Evolutionary conservation across 768 basidiomycete species (phyloP).

Genomic region (Cubamyces lactineus): DNA sequence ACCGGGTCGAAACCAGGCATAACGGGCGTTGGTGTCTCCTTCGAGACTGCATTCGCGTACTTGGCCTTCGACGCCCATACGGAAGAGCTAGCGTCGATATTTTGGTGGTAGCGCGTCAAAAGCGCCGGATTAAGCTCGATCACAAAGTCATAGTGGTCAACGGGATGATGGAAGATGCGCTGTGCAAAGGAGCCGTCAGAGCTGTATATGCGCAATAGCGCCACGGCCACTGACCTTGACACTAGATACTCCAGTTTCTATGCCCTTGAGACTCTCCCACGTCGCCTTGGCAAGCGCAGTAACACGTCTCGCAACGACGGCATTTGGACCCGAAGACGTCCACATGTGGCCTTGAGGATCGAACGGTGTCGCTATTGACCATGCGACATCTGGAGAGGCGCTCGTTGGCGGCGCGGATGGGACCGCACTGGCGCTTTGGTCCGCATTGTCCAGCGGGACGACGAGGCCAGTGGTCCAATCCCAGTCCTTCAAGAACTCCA

Average conservation of each 20-base stretch:
- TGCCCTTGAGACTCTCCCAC: constrained; percentile 56
- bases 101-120: constrained; percentile 77
- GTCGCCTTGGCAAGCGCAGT: constrained; percentile 77
- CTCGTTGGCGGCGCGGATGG: not conserved
- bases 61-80: constrained; percentile 48
- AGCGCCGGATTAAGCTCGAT: constrained; percentile 68
- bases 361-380: constrained; percentile 79
- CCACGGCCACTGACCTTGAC: constrained; percentile 54
- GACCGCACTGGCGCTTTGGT: constrained; percentile 33
- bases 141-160: constrained; percentile 83
- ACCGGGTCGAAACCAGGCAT: constrained; percentile 86
- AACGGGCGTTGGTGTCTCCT: constrained; percentile 30
- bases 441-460: constrained; percentile 68
- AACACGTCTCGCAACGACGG: constrained; percentile 74
- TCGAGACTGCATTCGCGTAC: constrained; percentile 49
- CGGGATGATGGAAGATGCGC: constrained; percentile 77
- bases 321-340: constrained; percentile 69
- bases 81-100: constrained; percentile 53
- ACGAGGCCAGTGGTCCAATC: constrained; percentile 75
- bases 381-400: constrained; percentile 39
- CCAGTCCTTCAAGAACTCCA: constrained; percentile 82
- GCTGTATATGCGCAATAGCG: not conserved
- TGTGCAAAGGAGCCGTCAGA: not conserved
- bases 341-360: constrained; percentile 78
- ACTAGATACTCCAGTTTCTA: constrained; percentile 53